Evolutionary conservation across 495 filamentous ascomycete genomes (phyloP).

Genomic region (Aspergillus taichungensis): DNA sequence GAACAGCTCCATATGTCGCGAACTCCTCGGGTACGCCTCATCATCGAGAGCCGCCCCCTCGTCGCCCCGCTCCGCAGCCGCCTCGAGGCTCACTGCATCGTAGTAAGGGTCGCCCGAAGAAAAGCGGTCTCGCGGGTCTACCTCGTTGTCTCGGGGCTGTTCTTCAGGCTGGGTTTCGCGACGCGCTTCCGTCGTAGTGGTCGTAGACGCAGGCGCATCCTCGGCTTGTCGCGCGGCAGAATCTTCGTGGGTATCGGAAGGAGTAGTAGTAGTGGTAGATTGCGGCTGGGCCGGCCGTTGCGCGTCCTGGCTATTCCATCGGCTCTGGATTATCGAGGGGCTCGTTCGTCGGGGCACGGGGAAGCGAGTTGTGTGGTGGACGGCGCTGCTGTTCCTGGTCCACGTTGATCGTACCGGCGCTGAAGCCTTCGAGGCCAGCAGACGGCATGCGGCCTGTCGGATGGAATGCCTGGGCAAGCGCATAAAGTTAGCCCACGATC

Average conservation of each 20-base stretch:
- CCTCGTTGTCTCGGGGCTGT: too few relatives aligned
- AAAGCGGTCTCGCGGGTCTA: too few relatives aligned
- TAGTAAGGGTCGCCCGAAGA: too few relatives aligned
- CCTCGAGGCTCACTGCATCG: too few relatives aligned
- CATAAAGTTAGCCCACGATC: neutral
- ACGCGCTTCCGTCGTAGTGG: too few relatives aligned
- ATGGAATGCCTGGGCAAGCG: conserved; percentile 40
- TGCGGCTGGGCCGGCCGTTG: conserved; percentile 7
- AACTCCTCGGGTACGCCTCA: neutral
- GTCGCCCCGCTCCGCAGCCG: too few relatives aligned
- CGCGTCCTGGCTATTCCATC: conserved; percentile 35
- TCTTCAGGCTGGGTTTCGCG: too few relatives aligned
- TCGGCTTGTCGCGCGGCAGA: neutral
- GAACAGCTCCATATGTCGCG: conserved; percentile 11
- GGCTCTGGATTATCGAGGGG: conserved; percentile 24
- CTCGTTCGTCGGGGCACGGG: conserved; percentile 14
- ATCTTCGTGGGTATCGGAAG: neutral
- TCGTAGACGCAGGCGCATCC: neutral
- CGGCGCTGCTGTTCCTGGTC: conserved; percentile 14
- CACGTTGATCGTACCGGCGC: conserved; percentile 35
- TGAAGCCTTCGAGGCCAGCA: conserved; percentile 40
- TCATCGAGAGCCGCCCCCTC: neutral
- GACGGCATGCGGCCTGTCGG: conserved; percentile 44
- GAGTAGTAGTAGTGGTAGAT: neutral
- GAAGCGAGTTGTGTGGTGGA: conserved; percentile 16